Evolutionary conservation across 192 early-diverging fungal species (phyloP), one percentile per base, ranked within the genome.

Genomic region (Linnemannia elongata): DNA sequence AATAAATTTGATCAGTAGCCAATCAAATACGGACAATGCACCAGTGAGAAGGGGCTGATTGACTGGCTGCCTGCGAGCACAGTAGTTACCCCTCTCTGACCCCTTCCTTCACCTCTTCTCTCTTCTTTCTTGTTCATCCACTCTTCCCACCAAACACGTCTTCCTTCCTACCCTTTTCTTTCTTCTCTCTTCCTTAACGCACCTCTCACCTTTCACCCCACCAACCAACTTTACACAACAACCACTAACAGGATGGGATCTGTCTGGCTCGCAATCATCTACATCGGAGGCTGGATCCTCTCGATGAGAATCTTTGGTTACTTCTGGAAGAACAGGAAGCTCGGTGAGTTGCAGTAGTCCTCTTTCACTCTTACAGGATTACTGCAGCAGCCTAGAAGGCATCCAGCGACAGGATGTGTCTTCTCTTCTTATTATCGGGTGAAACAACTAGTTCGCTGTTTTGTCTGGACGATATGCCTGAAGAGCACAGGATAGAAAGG

Each of bases 271-370:
- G 85, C 85, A 52, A 70, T 87, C 72, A 81, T 81, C 68, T 87
- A 87, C 66, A 87, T 87, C 45, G 85, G 85, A 87, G 85, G 85
- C 68, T 87, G 85, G 85, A 87, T 87, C 80, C 85, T 87, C 85
- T 87, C 85, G 49, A 87, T 87, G 85, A 73, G 85, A 41, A 69
- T 87, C 76, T 87, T 87, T 87, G 85, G 85, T 4, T 87, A 78
- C 72, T 87, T 87, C 72, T 87, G 85, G 85, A 87, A 87, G 79
- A 87, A 87, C 80, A 87, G 85, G 60, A 87, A 87, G 80, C 72
- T 81, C 30, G 85, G 85, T 87, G 78, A 81, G 79, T 72, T 33
- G 6, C n/a, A 20, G 12, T 66, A 45, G 27, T n/a, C 57, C 18
- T 27, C 74, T 42, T 27, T 35, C 76, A 27, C 55, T 68, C 22